Conservation (phyloP, 306 rosid genomes). For the Urtica urens region DNA sequence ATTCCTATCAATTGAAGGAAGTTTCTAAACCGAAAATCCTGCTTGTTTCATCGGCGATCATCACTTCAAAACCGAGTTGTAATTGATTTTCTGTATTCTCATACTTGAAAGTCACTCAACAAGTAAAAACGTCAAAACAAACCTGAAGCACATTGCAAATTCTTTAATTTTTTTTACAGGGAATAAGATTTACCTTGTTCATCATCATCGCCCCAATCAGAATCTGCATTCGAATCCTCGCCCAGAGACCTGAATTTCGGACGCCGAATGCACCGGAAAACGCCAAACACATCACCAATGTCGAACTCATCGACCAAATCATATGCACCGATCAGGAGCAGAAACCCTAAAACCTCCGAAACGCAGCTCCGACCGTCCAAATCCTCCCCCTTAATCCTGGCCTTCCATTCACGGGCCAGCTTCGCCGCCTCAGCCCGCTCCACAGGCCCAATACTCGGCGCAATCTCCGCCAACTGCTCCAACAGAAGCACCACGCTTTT, state of each 20-base stretch:
- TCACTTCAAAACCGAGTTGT: no score
- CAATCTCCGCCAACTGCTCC: conserved; percentile 25
- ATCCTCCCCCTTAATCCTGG: conserved; percentile 10
- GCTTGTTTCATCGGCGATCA: no score
- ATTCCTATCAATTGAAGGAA: no score
- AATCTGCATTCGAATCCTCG: conserved; percentile 14
- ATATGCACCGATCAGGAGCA: conserved; percentile 28
- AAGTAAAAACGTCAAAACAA: no score
- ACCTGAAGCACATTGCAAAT: no score
- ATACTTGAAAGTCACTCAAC: no score
- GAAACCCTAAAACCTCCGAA: conserved; percentile 31
- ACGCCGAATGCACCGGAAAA: not conserved
- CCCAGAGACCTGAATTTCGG: conserved; percentile 16
- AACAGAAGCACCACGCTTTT: conserved; percentile 30
- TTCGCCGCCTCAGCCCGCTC: conserved; percentile 28
- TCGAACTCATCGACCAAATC: conserved; percentile 17
- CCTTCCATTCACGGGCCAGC: conserved; percentile 35
- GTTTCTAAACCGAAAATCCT: no score
- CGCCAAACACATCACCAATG: not conserved
- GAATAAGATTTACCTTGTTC: no score
- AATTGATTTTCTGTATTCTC: no score
- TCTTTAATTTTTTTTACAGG: no score
- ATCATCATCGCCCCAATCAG: no score
- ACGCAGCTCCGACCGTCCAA: conserved; percentile 3
- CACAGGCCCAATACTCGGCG: conserved; percentile 16